Percentiles rank a stretch among this genome's conserved stretches.
phyloP scores from a whole-genome alignment of 192 early-diverging fungal species.

The Allomyces javanicus region DNA sequence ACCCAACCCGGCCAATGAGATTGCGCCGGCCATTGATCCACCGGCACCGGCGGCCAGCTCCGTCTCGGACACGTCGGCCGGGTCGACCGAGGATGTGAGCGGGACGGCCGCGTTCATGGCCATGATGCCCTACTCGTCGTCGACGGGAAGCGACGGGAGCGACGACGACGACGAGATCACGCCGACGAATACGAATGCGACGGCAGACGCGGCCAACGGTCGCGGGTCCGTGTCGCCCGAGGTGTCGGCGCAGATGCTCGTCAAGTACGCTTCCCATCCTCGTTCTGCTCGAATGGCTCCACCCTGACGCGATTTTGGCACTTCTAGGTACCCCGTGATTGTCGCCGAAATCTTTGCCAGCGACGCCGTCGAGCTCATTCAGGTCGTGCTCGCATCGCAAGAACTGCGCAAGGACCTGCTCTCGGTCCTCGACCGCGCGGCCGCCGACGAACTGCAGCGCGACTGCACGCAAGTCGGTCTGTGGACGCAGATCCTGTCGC shows the following conservation, averaged over 20 bases:
- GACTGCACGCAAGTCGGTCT: constrained; percentile 44
- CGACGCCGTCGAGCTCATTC: constrained; percentile 54
- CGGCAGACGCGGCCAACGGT: background rate
- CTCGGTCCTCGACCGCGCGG: constrained; percentile 57
- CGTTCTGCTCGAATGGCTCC: background rate
- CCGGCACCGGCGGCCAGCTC: too few species aligned
- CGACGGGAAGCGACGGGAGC: too few species aligned
- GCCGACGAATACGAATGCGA: background rate
- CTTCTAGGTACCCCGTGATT: constrained; percentile 55
- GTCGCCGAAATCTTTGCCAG: constrained; percentile 60
- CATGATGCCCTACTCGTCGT: too few species aligned
- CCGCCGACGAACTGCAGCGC: constrained; percentile 47
- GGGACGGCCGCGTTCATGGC: too few species aligned
- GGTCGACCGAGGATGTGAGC: too few species aligned
- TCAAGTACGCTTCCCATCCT: background rate
- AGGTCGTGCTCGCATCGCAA: constrained; percentile 45
- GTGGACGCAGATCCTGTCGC: constrained; percentile 79
- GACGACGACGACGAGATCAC: background rate
- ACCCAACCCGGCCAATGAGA: too few species aligned
- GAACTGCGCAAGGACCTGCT: constrained; percentile 68
- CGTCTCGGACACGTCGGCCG: too few species aligned
- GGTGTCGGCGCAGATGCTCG: constrained; percentile 1
- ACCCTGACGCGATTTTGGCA: background rate
- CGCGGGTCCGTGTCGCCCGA: background rate
- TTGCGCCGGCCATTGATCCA: too few species aligned